Base-by-base conservation (phyloP, 495 filamentous ascomycete genomes). In the Penicillium pancosmium region DNA sequence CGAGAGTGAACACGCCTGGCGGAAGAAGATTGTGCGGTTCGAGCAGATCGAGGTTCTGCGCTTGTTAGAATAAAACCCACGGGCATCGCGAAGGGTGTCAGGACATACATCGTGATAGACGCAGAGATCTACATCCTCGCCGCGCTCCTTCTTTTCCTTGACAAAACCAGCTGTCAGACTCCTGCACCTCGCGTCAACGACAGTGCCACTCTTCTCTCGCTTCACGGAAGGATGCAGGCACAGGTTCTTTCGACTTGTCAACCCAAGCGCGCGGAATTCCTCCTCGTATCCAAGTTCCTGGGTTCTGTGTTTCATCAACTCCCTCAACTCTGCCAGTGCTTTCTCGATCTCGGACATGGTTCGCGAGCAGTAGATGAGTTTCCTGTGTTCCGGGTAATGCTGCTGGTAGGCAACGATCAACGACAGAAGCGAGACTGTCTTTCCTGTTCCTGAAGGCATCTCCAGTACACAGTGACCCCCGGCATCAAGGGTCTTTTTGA, bases 381-480 rank as follows among this genome's bases (percentile, higher is more conserved):
- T 98, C 40, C 94, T 80, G 60, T 93, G 89, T 69, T 94, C 91
- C 5, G 91, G 88, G 58, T 91, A 92, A 68, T 92, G 88, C 69
- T 91, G 88, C 72, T 98, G 95, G 66, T 98, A 98, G 50, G 94
- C 92, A 49, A 99, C 86, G 62, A 99, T 99, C 62, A 99, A 81
- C 0, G 94, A 97, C 23, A 99, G 81, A 0, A 99, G 81, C 2
- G 94, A 96, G 19, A 99, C 90, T 0, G 94, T 99, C 79, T 99
- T 99, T 50, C 94, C 94, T 27, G 94, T 99, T n/a, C 94, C 94
- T 54, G 94, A 99, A 79, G 94, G 94, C 94, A 99, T 99, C 77
- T 99, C 94, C 68, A 99, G 78, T n/a, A 99, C 93, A 75, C 92
- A 95, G 78, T 98, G 91, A 59, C 95, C 95, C 56, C 89, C 89